These are phyloP conservation scores for Penicillium crustosum DNA, from an alignment of 2,329 filamentous ascomycete species.

Conservation along the genomic window DNA sequence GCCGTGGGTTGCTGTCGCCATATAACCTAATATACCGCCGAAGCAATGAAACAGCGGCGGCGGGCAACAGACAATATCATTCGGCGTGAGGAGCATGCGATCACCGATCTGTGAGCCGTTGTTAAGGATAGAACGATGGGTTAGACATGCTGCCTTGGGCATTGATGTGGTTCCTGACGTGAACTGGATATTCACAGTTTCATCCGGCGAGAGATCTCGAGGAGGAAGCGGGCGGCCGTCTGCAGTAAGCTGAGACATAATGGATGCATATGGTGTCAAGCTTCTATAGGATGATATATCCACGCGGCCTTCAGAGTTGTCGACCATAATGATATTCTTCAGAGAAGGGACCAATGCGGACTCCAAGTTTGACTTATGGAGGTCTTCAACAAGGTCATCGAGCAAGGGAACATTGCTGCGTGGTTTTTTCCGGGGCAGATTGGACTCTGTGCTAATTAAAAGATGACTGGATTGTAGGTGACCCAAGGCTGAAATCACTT, in stretches of 20 bases:
- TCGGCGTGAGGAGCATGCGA: constrained; percentile 74
- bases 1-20: constrained; percentile 85
- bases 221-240: constrained; percentile 45
- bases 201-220: constrained; percentile 56
- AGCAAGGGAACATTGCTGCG: constrained; percentile 61
- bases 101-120: constrained; percentile 83
- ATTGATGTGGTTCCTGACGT: constrained; percentile 90
- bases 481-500: constrained; percentile 74
- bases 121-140: constrained; percentile 84
- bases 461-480: constrained; percentile 74
- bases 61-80: constrained; percentile 68
- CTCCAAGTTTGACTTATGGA: constrained; percentile 46
- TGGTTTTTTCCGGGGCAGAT: constrained; percentile 67
- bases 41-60: constrained; percentile 70
- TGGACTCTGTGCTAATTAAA: constrained; percentile 83
- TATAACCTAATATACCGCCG: constrained; percentile 87
- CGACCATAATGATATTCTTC: constrained; percentile 69
- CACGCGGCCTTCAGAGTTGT: constrained; percentile 67
- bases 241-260: constrained; percentile 46
- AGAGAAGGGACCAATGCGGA: constrained; percentile 67
- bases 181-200: constrained; percentile 93
- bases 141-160: constrained; percentile 89
- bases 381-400: constrained; percentile 53
- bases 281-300: constrained; percentile 45
- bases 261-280: constrained; percentile 50